These are phyloP conservation scores for Lachancea fermentati DNA, from an alignment of 805 yeast genomes.

Conservation along the genomic window DNA sequence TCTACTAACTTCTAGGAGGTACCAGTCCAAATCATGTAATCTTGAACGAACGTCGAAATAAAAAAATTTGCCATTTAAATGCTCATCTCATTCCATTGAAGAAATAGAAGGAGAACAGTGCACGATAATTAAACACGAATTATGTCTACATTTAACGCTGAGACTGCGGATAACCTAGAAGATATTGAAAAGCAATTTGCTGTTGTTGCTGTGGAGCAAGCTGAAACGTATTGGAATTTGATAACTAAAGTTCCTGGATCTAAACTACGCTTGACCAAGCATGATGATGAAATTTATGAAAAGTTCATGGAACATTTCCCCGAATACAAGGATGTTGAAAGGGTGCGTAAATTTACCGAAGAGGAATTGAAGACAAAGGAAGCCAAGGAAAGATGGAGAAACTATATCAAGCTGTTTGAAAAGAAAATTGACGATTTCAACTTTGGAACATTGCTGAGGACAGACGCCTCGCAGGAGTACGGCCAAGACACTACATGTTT, in stretches of 20 bases:
- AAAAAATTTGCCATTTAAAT: not conserved
- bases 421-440: constrained; percentile 80
- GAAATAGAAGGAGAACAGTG: not conserved
- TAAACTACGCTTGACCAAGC: constrained; percentile 62
- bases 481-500: constrained; percentile 79
- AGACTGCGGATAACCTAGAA: constrained; percentile 88
- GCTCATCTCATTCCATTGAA: not conserved
- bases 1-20: not conserved
- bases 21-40: not conserved
- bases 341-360: constrained; percentile 58
- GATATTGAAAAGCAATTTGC: constrained; percentile 97
- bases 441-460: constrained; percentile 89
- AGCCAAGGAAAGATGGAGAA: constrained; percentile 91
- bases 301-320: constrained; percentile 71
- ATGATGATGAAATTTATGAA: constrained; percentile 64
- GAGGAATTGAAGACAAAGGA: constrained; percentile 70
- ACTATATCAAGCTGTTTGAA: constrained; percentile 76
- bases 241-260: constrained; percentile 74
- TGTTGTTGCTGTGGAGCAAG: constrained; percentile 93
- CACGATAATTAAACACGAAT: not conserved
- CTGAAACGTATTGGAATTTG: constrained; percentile 88
- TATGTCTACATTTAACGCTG: constrained; percentile 59
- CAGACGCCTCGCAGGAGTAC: constrained; percentile 67
- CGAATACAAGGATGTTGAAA: constrained; percentile 64
- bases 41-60: not conserved